Base-by-base conservation (phyloP, 2,329 filamentous ascomycete species). In the Catunica adiposa region DNA sequence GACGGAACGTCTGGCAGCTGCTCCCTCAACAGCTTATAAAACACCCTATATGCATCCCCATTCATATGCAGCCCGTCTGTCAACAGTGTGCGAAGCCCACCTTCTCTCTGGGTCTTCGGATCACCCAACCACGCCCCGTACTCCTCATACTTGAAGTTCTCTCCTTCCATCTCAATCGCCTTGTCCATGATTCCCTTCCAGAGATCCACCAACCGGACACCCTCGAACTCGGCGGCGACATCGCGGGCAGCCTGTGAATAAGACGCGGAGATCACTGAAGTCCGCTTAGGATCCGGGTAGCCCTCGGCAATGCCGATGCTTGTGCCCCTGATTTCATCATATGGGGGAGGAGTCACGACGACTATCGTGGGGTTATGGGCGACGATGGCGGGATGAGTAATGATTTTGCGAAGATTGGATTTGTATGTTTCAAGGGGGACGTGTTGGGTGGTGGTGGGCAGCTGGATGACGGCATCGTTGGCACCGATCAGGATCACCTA, bases 401-500 rank as follows among this genome's bases (percentile, higher is more conserved):
- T 70, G 62, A 97, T 87, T 25, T 71, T 72, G 60, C 68, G 73
- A 51, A 95, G 69, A 64, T 95, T 94, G 56, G 76, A 69, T 65
- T 78, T 80, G 71, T 88, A 97, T 59, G 80, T 70, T 1, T 82
- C 75, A n/a, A 95, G 68, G 0, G 86, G 79, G 6, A 97, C 78
- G 66, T 90, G 81, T 68, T 97, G 92, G 8, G 73, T 72, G 53
- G 79, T 80, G 3, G 73, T 73, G 3, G 76, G 72, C 38, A 77
- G 70, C 2, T 80, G 76, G 2, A 94, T 67, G 55, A 82, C 82
- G 2, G 90, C 83, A 68, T 97, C 92, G 65, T 98, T 97, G 62
- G 92, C 87, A 17, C 92, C 92, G 59, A 96, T 82, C 61, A 94
- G 83, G 58, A 95, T 69, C 40, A 84, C 72, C 84, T 89, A 57